Evolutionary conservation across 2,329 filamentous ascomycete genomes (phyloP), one percentile per base, ranked within the genome.

Genomic region (Pseudodiploospora longispora): DNA sequence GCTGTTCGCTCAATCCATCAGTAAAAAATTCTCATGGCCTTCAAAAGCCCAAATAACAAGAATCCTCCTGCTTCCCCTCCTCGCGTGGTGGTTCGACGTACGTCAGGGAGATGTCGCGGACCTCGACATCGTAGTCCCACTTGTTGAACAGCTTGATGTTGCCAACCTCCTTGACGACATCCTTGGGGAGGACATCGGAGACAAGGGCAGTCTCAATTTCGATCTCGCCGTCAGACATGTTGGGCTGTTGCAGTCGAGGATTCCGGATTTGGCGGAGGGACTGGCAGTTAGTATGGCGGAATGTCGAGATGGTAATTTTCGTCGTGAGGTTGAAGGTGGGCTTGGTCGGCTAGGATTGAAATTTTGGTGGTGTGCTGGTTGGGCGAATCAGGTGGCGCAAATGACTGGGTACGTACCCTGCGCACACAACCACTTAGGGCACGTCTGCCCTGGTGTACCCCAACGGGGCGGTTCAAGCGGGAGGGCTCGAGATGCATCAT

Each of bases 81-180:
- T 40, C 38, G 38, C n/a, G 35, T 27, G 40, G 46, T 44, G 32
- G 37, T 43, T 41, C 50, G 52, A 67, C 66, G 60, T 94, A 98
- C 93, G 91, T 97, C 78, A 98, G 81, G 65, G 93, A 98, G 77
- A 98, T 97, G 72, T 98, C 93, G 73, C 91, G 85, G 75, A 98
- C 93, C 82, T 98, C 93, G 68, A 98, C 91, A 83, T 97, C 93
- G 76, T 97, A 98, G 75, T 75, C 74, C 75, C 90, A 95, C 76
- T 94, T 95, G 84, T 93, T 94, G 83, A 95, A 95, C 64, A 95
- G 82, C 85, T 95, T 95, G 71, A 93, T 80, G 75, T 79, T 84
- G 73, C 89, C 90, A 74, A 93, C 83, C 76, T 95, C 87, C 64
- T 82, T 78, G 65, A 82, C 77, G 68, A 95, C 85, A 59, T 95